Percentiles rank a stretch among this genome's conserved stretches.
Evolutionary conservation across 306 rosid species (phyloP).

Genomic region (Cicer arietinum): DNA sequence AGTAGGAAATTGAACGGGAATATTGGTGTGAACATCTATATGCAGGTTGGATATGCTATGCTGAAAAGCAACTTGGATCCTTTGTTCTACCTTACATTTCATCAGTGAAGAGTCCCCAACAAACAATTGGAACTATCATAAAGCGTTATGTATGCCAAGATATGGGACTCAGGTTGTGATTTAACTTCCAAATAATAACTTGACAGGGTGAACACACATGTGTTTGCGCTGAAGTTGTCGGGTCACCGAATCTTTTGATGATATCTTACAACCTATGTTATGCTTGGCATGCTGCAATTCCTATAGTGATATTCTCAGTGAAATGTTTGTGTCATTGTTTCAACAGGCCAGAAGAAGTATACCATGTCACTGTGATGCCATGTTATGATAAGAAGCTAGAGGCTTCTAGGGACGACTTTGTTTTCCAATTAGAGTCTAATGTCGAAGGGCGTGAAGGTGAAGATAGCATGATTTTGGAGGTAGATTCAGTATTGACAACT

Average conservation of each 20-base stretch:
- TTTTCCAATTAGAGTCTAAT: conserved; percentile 58
- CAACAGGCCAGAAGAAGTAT: conserved; percentile 81
- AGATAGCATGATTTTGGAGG: conserved; percentile 62
- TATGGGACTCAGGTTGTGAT: conserved; percentile 74
- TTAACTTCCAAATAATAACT: conserved; percentile 36
- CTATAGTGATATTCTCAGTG: conserved; percentile 9
- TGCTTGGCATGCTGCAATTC: conserved; percentile 32
- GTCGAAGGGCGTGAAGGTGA: conserved; percentile 50
- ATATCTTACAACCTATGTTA: conserved; percentile 18
- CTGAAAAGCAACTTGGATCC: conserved; percentile 93
- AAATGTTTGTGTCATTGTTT: conserved; percentile 30
- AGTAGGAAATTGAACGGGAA: conserved; percentile 28
- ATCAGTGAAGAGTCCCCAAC: conserved; percentile 91
- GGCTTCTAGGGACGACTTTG: conserved; percentile 92
- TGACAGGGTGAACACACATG: background rate
- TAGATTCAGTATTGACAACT: conserved; percentile 92
- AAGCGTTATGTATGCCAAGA: conserved; percentile 68
- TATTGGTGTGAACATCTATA: conserved; percentile 27
- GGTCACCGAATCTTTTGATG: conserved; percentile 16
- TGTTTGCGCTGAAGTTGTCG: conserved; percentile 10
- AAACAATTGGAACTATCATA: conserved; percentile 81
- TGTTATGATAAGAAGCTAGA: conserved; percentile 98
- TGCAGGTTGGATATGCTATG: conserved; percentile 99
- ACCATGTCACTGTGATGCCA: conserved; percentile 97
- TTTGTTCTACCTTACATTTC: conserved; percentile 85